Evolutionary conservation across 192 early-diverging fungal genomes (phyloP), one percentile per base, ranked within the genome.

Genomic region (Backusella macrospora): DNA sequence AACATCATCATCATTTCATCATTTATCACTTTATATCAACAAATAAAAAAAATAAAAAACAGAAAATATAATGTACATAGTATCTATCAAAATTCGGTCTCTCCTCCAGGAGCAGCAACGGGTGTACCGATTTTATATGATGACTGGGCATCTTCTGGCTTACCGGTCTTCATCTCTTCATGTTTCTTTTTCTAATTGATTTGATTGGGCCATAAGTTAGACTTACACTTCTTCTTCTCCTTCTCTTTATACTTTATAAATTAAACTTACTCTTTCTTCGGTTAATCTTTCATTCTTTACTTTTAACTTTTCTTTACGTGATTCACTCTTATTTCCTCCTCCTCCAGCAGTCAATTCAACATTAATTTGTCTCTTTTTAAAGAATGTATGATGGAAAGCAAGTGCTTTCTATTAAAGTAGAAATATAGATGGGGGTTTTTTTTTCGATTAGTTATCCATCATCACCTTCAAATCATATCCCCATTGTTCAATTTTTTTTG

Each of bases 281-380:
- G 84, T 71, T 49, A 88, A 72, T 18, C 81, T 80, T 48, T 85
- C 80, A 44, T 84, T 85, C 73, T 85, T 88, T 1, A 70, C 76
- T 21, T 83, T 75, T 63, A 87, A 70, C 70, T 86, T 88, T 34
- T 87, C 49, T 67, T 77, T 81, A 46, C 82, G 75, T 40, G 71
- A 55, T 63, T 83, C 80, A 65, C 76, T 83, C 77, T 85, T 90
- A 68, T 88, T 88, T 52, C 91, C 91, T 62, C 91, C 91, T 40
- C 90, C 90, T 47, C 91, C 91, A 38, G 86, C 91, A 39, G 91
- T 92, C 66, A 92, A 71, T 75, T 92, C 91, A 42, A 92, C 89
- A 73, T 90, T 92, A 66, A 92, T 90, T 44, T 88, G 87, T 74
- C 88, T 81, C 59, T 83, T 78, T n/a, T 86, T 88, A 69, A 92